Base-by-base conservation (phyloP, 345 rosid species). In the Boechera stricta region DNA sequence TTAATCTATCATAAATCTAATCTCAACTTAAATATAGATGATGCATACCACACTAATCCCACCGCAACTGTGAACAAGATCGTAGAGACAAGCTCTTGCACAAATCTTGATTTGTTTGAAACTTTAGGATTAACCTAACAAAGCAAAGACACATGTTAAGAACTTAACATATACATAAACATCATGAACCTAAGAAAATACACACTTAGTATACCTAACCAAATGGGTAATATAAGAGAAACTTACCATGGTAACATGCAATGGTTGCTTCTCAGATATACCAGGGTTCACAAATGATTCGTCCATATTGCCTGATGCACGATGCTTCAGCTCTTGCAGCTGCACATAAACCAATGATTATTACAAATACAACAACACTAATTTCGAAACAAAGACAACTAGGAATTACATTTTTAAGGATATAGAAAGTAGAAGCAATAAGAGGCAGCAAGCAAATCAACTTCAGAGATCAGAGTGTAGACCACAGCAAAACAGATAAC, bases 311-410 rank as follows among this genome's bases (percentile, higher is more conserved):
- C 91, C 94, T 29, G 93, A 80, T 65, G 90, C 97, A 67, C 98
- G 91, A 82, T 92, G 96, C 87, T 92, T 88, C 79, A 95, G 70
- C 62, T 92, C 98, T 91, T 95, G 93, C 84, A 95, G 86, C 99
- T 95, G 71, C 82, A 80, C 59, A 72, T 49, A 69, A 74, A 82
- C 41, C 47, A 69, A 42, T 57, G 11, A 65, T 10, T 55, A 47
- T 12, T 9, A 64, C 59, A 64, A 62, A 71, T 47, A 54, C 36
- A 79, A 56, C 73, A 81, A 42, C 35, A 12, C 44, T 58, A 71
- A 45, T 10, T 3, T 5, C 52, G 18, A 13, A 54, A 78, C 13
- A 72, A 62, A 28, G 31, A 53, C 15, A 73, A 13, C 60, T 12
- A 39, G 3, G 33, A 67, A 18, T 49, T 7, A 48, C 52, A n/a